Percentiles rank a stretch among this genome's conserved stretches.
These are phyloP conservation scores for Cercospora sojina DNA, from an alignment of 2,329 filamentous ascomycete genomes.

Conservation along the genomic window DNA sequence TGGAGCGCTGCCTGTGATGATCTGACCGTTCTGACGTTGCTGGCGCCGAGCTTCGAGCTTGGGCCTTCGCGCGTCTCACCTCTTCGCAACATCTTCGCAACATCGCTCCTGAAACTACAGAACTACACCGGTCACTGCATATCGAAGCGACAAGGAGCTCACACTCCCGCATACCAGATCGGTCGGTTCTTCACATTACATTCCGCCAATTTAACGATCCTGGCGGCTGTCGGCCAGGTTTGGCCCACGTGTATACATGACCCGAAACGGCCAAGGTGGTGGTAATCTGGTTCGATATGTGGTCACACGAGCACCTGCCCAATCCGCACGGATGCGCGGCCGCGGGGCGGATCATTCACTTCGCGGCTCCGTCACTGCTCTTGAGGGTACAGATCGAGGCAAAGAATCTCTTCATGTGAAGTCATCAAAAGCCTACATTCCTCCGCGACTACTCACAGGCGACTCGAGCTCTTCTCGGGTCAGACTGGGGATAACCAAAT, in stretches of 20 bases:
- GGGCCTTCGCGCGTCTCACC: background rate
- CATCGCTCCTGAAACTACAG: background rate
- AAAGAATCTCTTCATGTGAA: background rate
- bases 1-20: background rate
- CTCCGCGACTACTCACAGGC: background rate
- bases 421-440: background rate
- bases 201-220: background rate
- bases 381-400: background rate
- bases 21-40: constrained; percentile 4
- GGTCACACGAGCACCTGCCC: background rate
- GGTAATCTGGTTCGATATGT: too few relatives aligned
- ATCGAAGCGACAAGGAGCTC: background rate
- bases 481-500: background rate
- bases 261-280: background rate
- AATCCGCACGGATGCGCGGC: background rate
- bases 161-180: background rate
- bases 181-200: background rate
- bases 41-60: background rate
- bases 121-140: background rate
- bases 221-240: background rate
- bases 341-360: background rate
- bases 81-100: background rate
- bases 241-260: background rate
- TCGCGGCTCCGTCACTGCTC: background rate
- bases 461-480: background rate